Conservation (phyloP, 2,329 filamentous ascomycete genomes). For the Graphilbum ipis-grandicollis region DNA sequence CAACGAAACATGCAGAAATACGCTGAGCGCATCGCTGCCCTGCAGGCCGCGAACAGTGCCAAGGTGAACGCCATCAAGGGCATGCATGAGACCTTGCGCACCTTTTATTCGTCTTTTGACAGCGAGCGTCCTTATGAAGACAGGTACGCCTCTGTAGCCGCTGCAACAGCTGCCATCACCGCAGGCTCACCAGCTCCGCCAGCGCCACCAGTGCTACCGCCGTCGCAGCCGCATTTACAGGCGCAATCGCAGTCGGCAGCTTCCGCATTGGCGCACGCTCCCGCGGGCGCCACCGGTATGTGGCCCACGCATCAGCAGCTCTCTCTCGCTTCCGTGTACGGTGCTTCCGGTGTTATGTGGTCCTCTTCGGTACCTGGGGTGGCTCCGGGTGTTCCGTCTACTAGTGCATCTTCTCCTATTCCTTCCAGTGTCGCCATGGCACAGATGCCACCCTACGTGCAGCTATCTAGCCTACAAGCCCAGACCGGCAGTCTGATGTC, state of each 20-base stretch:
- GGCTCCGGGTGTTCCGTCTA: neutral
- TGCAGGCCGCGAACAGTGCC: constrained; percentile 18
- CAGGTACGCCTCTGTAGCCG: constrained; percentile 7
- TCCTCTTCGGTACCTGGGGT: neutral
- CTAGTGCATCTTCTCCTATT: constrained; percentile 6
- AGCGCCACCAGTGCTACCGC: too few species aligned
- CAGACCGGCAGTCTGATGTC: neutral
- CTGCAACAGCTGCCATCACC: neutral
- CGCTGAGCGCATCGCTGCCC: constrained; percentile 19
- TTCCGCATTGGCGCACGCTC: too few species aligned
- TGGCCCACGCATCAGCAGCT: neutral
- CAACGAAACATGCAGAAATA: constrained; percentile 26
- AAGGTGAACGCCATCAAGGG: constrained; percentile 22
- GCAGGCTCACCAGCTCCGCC: neutral
- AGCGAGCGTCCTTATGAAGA: constrained; percentile 22
- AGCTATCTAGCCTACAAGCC: constrained; percentile 2
- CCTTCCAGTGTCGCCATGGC: constrained; percentile 4
- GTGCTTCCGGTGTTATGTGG: neutral
- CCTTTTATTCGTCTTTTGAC: constrained; percentile 24
- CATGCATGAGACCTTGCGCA: constrained; percentile 18
- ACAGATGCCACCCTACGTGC: constrained; percentile 14
- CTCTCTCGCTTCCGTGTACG: neutral
- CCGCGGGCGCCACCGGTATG: neutral
- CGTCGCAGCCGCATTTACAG: too few species aligned
- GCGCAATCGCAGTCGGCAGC: too few species aligned